Evolutionary conservation across 768 basidiomycete species (phyloP).

Genomic region (Leccinum olivaceopallidum): DNA sequence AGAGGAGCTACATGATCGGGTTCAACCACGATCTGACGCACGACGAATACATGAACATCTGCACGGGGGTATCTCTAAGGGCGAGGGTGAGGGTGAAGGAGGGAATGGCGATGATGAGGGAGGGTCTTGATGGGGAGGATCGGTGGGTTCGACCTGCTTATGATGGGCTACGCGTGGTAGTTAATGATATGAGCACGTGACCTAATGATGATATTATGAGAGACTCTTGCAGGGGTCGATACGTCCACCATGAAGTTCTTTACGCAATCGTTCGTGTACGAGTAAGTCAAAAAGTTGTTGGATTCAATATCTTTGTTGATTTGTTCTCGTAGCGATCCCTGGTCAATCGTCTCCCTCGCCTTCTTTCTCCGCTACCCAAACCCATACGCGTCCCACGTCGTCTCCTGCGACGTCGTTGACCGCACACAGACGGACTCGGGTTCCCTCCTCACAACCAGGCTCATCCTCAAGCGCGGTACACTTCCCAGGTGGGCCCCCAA

Average conservation of each 20-base stretch:
- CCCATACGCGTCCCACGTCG: constrained; percentile 89
- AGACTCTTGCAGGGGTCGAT: constrained; percentile 32
- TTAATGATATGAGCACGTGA: not conserved
- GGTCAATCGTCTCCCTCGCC: constrained; percentile 89
- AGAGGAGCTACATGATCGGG: constrained; percentile 70
- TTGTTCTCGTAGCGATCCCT: constrained; percentile 68
- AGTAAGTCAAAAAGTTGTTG: constrained; percentile 37
- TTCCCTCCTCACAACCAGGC: constrained; percentile 79
- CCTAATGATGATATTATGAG: not conserved
- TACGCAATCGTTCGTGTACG: constrained; percentile 56
- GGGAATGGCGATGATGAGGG: constrained; percentile 48
- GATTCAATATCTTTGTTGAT: not conserved
- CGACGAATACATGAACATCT: constrained; percentile 71
- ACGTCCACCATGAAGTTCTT: constrained; percentile 49
- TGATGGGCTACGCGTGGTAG: constrained; percentile 65
- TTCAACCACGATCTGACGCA: constrained; percentile 79
- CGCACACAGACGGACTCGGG: constrained; percentile 73
- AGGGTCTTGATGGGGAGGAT: constrained; percentile 43
- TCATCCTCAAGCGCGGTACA: constrained; percentile 91
- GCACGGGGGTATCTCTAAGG: constrained; percentile 39
- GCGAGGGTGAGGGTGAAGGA: constrained; percentile 34
- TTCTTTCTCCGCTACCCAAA: constrained; percentile 97
- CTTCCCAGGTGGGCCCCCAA: constrained; percentile 89
- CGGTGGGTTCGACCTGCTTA: constrained; percentile 72
- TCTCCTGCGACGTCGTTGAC: constrained; percentile 94